Evolutionary conservation across 129 eudicot species (phyloP).

Genomic region (Silybum marianum): DNA sequence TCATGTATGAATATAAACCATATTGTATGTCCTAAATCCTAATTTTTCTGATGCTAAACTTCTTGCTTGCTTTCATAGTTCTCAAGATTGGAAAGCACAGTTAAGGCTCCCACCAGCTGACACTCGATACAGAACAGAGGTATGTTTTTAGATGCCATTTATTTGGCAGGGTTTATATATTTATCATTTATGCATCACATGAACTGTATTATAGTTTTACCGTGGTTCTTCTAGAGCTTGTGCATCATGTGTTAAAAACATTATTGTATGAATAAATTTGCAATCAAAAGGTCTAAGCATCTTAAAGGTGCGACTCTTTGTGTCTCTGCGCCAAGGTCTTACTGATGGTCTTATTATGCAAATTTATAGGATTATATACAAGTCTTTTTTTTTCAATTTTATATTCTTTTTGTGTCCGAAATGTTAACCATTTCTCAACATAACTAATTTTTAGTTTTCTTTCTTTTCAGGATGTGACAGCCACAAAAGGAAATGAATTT

Average conservation of each 20-base stretch:
- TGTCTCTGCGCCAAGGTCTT: not conserved
- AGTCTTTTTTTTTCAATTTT: not conserved
- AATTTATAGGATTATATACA: not conserved
- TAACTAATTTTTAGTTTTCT: not conserved
- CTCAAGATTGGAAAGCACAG: constrained; percentile 92
- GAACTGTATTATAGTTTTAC: not conserved
- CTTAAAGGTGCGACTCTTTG: not conserved
- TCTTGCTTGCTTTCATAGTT: constrained; percentile 40
- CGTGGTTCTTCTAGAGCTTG: not conserved
- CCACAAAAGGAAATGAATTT: constrained; percentile 94
- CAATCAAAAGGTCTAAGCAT: not conserved
- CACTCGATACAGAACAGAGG: constrained; percentile 90
- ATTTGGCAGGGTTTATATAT: not conserved
- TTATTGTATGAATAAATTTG: not conserved
- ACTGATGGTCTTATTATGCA: not conserved
- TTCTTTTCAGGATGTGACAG: constrained; percentile 77
- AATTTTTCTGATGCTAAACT: not conserved
- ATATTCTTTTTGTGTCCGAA: not conserved
- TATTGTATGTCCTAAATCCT: not conserved
- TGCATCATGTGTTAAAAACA: not conserved
- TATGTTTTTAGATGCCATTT: constrained; percentile 23
- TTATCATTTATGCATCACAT: not conserved
- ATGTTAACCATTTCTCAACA: not conserved
- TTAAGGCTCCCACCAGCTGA: constrained; percentile 82
- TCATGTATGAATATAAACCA: not conserved